Percentiles rank a stretch among this genome's conserved stretches.
Evolutionary conservation across 441 rosid species (phyloP).

Genomic region (Bocquillonia castaneifolia): DNA sequence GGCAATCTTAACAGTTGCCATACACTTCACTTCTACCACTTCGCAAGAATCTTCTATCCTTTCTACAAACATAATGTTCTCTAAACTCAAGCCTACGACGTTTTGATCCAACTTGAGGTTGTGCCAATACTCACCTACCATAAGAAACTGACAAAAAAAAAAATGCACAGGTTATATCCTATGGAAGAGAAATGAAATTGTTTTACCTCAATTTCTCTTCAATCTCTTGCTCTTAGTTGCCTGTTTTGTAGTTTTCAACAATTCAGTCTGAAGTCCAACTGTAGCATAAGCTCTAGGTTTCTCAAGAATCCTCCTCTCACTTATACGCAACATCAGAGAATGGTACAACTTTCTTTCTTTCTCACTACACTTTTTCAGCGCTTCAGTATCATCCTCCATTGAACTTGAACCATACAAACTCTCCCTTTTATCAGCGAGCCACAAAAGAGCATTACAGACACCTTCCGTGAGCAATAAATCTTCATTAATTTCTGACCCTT

Average conservation of each 20-base stretch:
- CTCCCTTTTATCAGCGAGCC: slow-evolving; percentile 63
- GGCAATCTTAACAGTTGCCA: no score
- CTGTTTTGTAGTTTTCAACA: slow-evolving; percentile 10
- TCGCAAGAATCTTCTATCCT: no score
- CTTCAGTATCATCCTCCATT: slow-evolving; percentile 47
- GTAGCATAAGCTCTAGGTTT: slow-evolving; percentile 51
- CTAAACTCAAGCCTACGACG: background rate
- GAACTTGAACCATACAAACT: slow-evolving; percentile 46
- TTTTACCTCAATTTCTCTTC: slow-evolving; percentile 23
- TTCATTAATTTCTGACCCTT: slow-evolving; percentile 33
- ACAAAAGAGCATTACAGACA: slow-evolving; percentile 57
- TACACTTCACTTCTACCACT: no score
- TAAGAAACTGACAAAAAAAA: background rate
- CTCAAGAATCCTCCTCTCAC: slow-evolving; percentile 73
- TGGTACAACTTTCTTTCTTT: slow-evolving; percentile 60
- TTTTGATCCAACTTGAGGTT: background rate
- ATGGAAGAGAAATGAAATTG: background rate
- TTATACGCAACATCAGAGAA: slow-evolving; percentile 50
- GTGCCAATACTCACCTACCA: background rate
- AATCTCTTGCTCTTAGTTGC: slow-evolving; percentile 29
- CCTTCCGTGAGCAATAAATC: slow-evolving; percentile 51
- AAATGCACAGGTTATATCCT: background rate
- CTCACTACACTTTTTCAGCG: slow-evolving; percentile 33
- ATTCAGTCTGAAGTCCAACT: slow-evolving; percentile 6
- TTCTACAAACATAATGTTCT: no score